A percentile compares a stretch with the other conserved stretches of the same genome.
These are phyloP conservation scores for Pistacia vera DNA, from an alignment of 345 rosid genomes.

Conservation along the genomic window DNA sequence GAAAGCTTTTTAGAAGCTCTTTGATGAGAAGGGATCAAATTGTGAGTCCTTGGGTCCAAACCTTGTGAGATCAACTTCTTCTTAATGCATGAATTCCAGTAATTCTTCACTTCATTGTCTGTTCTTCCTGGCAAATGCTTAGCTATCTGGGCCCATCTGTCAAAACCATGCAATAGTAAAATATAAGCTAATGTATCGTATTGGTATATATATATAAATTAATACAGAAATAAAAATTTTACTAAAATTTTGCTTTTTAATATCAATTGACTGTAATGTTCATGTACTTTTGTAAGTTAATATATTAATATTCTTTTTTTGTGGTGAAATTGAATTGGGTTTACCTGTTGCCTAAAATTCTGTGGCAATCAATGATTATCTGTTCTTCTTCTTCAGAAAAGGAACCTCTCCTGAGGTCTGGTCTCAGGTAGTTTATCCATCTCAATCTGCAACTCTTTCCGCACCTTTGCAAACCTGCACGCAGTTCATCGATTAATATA, in stretches of 20 bases:
- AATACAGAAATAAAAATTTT: too few relatives aligned
- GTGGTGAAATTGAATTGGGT: background rate
- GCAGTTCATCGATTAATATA: too few relatives aligned
- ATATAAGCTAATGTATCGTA: too few relatives aligned
- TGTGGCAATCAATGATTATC: conserved; percentile 58
- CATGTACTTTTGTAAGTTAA: too few relatives aligned
- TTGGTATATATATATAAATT: too few relatives aligned
- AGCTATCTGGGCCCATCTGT: conserved; percentile 61
- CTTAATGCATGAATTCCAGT: conserved; percentile 79
- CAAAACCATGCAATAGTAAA: too few relatives aligned
- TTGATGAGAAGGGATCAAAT: conserved; percentile 28
- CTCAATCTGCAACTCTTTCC: conserved; percentile 68
- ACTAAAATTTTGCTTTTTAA: too few relatives aligned
- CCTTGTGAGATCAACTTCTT: conserved; percentile 70
- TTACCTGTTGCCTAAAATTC: conserved; percentile 59
- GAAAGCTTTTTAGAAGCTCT: conserved; percentile 27
- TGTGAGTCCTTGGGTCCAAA: conserved; percentile 50
- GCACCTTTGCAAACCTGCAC: conserved; percentile 58
- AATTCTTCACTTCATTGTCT: conserved; percentile 78
- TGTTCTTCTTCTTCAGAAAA: conserved; percentile 57
- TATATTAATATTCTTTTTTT: background rate
- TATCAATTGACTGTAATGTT: too few relatives aligned
- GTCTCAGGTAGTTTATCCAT: conserved; percentile 67
- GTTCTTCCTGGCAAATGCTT: conserved; percentile 81
- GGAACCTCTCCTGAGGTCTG: conserved; percentile 56